A percentile compares a stretch with the other conserved stretches of the same genome.
phyloP scores from a whole-genome alignment of 164 flowering plant genomes.

The Cinnamomum chago region DNA sequence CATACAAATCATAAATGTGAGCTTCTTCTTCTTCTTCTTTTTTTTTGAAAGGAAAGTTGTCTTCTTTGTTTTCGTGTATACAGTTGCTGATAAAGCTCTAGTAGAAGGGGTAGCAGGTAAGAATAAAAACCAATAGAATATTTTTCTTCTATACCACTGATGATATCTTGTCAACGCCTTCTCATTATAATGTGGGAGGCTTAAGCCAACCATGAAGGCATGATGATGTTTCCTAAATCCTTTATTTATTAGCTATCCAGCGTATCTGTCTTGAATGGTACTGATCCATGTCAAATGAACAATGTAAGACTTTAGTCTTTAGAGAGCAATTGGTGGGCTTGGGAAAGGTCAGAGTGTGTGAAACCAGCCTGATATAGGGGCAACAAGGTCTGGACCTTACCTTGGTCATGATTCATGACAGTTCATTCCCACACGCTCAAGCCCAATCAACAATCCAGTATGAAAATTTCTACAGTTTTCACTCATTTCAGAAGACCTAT shows the following conservation, averaged over 20 bases:
- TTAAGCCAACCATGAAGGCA: slow-evolving; percentile 33
- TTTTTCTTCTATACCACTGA: neutral
- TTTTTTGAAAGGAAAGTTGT: too few relatives aligned
- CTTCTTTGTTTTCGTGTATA: slow-evolving; percentile 2
- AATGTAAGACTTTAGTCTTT: neutral
- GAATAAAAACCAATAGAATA: slow-evolving; percentile 22
- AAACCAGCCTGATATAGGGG: too few relatives aligned
- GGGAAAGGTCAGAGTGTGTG: too few relatives aligned
- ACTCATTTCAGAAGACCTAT: too few relatives aligned
- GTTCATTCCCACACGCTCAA: too few relatives aligned
- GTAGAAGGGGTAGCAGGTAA: slow-evolving; percentile 43
- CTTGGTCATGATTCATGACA: too few relatives aligned
- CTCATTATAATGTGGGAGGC: slow-evolving; percentile 18
- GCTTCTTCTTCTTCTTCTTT: slow-evolving; percentile 11
- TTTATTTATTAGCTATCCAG: slow-evolving; percentile 24
- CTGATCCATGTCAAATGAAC: slow-evolving; percentile 21
- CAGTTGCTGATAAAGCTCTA: slow-evolving; percentile 32
- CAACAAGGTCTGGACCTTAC: too few relatives aligned
- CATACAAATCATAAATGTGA: slow-evolving; percentile 2
- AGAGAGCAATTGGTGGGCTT: too few relatives aligned
- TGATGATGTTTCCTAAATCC: slow-evolving; percentile 60
- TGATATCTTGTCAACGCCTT: slow-evolving; percentile 38
- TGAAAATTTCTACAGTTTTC: too few relatives aligned
- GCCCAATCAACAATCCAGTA: too few relatives aligned
- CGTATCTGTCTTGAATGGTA: slow-evolving; percentile 17